Evolutionary conservation across 148 eudicot species (phyloP), one percentile per base, ranked within the genome.

Genomic region (Amaranthus palmeri): DNA sequence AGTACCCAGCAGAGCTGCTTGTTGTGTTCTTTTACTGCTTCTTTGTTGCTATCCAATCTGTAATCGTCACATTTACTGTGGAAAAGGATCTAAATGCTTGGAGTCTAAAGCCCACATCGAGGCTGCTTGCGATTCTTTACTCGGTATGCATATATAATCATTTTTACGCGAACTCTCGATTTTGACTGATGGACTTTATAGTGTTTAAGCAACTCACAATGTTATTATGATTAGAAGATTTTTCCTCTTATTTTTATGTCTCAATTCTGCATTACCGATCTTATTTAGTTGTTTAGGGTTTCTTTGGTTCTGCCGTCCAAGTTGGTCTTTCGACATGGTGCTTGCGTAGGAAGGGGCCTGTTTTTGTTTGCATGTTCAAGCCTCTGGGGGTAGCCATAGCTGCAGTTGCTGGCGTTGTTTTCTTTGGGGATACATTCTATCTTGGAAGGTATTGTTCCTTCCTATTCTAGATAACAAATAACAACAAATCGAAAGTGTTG

Each of bases 301-400:
- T 87, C 25, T 83, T 93, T 81, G 96, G 96, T 45, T 85, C 87
- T 73, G 86, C 84, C 69, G 79, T 87, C 67, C 92, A 91, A 85
- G 87, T 87, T n/a, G 85, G 88, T 44, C 79, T 91, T 48, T 48
- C 61, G n/a, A 49, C 84, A 61, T 93, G 98, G 96, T 91, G 97
- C 71, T 75, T 91, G 70, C 81, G 81, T 1, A 84, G 61, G 80
- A 93, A 74, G 79, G 97, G 97, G 40, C 98, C 98, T 77, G 86
- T 93, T 62, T 89, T 91, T 80, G 97, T 83, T 71, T 84, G 88
- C 54, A 76, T 89, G 84, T 93, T 93, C 73, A 88, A 87, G 77
- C 98, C 98, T 43, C 64, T 93, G 40, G 98, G 92, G 68, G 81
- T 93, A 65, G 86, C 83, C 65, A 83, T 93, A 54, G 84, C 98